Conservation (phyloP, 23 red algal species). For the Gracilariopsis chorda region DNA sequence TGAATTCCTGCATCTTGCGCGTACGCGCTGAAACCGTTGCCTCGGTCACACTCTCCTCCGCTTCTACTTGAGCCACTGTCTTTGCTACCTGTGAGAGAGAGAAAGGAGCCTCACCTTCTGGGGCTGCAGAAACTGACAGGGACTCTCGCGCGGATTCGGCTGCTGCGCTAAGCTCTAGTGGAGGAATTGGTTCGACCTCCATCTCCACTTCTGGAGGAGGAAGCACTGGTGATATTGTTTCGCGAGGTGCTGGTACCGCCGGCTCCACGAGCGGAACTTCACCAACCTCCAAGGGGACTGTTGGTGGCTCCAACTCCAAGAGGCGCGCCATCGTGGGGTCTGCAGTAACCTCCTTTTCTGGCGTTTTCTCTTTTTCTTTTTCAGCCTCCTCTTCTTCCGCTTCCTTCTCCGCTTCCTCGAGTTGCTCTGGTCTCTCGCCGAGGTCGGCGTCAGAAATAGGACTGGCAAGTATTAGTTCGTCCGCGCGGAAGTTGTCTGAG, state of each 20-base stretch:
- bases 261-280: not conserved
- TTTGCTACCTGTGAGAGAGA: not conserved
- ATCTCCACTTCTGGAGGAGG: not conserved
- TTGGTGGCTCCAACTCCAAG: not conserved
- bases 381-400: not conserved
- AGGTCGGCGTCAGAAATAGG: constrained; percentile 46
- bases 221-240: not conserved
- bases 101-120: not conserved
- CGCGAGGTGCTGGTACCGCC: not conserved
- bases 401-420: not conserved
- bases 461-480: constrained; percentile 3
- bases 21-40: constrained; percentile 22
- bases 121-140: not conserved
- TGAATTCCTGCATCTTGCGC: constrained; percentile 52
- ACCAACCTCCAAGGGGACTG: not conserved
- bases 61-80: not conserved
- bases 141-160: no score
- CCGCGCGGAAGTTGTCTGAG: not conserved
- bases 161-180: no score
- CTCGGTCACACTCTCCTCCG: constrained; percentile 11
- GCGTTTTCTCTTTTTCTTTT: not conserved
- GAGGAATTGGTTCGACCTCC: not conserved
- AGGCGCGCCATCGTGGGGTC: not conserved
- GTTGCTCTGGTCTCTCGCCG: not conserved
- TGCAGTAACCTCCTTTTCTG: constrained; percentile 6